Conservation (phyloP, 371 early-diverging fungal genomes). For the Apophysomyces ossiformis region DNA sequence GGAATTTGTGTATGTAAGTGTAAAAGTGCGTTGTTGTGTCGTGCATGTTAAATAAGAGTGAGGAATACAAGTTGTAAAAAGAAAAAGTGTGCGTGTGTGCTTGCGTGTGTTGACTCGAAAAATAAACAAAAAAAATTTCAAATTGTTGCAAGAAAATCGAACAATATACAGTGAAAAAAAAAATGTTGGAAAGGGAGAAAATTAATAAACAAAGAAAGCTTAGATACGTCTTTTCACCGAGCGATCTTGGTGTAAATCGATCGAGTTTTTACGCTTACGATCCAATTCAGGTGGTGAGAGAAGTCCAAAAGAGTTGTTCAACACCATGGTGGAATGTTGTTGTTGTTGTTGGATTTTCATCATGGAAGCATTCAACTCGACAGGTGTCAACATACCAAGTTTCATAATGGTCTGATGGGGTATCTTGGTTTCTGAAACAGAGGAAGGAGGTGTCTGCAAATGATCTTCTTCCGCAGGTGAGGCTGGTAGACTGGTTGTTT, state of each 20-base stretch:
- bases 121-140: not conserved
- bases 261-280: conserved; percentile 1
- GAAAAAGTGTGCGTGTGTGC: not conserved
- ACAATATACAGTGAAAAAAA: conserved; percentile 6
- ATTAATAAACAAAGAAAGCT: conserved; percentile 3
- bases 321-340: too few relatives aligned
- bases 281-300: conserved; percentile 7
- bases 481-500: not conserved
- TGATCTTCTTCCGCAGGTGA: not conserved
- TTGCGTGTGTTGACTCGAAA: not conserved
- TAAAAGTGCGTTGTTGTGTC: not conserved
- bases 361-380: not conserved
- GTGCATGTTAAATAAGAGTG: not conserved
- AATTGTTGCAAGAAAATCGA: conserved; percentile 10
- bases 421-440: conserved; percentile 7
- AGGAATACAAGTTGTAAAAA: too few relatives aligned
- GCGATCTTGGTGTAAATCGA: not conserved
- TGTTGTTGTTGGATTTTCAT: conserved; percentile 1
- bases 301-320: conserved; percentile 5
- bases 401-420: not conserved
- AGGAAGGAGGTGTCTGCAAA: not conserved
- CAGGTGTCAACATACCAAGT: conserved; percentile 9
- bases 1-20: conserved; percentile 4
- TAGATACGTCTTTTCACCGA: conserved; percentile 6
- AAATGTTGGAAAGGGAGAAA: not conserved